Conservation (phyloP, 2,329 filamentous ascomycete species). For the Sordariomycetes sp. region DNA sequence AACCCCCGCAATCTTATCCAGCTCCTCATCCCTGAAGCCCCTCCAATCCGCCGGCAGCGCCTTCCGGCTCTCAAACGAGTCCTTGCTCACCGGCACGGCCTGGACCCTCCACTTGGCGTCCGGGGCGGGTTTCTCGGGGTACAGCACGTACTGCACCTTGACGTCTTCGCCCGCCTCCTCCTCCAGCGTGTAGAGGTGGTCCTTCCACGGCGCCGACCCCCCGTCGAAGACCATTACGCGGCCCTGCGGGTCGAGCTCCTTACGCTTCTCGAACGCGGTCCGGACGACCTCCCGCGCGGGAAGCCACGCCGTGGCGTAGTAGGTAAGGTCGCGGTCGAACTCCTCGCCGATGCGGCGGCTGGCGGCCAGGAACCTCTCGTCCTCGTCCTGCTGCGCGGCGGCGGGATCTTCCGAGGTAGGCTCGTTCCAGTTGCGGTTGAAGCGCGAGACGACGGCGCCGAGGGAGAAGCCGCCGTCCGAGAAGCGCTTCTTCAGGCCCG, state of each 20-base stretch:
- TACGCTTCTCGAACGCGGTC: conserved; percentile 57
- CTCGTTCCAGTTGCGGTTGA: conserved; percentile 76
- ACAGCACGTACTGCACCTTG: conserved; percentile 71
- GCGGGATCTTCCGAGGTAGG: conserved; percentile 33
- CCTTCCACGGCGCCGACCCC: conserved; percentile 84
- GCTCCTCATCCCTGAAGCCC: conserved; percentile 73
- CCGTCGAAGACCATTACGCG: conserved; percentile 68
- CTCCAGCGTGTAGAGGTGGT: conserved; percentile 86
- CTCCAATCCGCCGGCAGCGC: conserved; percentile 85
- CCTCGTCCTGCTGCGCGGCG: conserved; percentile 55
- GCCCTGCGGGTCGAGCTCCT: conserved; percentile 56
- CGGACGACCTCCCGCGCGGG: conserved; percentile 73
- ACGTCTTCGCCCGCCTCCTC: conserved; percentile 19
- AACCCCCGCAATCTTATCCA: conserved; percentile 59
- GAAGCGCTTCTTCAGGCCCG: conserved; percentile 71
- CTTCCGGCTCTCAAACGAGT: conserved; percentile 86
- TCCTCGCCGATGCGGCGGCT: conserved; percentile 78
- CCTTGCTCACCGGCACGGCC: conserved; percentile 71
- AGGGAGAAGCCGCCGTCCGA: conserved; percentile 72
- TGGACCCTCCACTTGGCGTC: conserved; percentile 88
- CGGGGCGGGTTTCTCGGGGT: conserved; percentile 66
- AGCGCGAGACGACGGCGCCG: conserved; percentile 66
- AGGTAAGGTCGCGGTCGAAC: conserved; percentile 69
- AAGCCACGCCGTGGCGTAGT: conserved; percentile 67
- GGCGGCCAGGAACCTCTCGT: conserved; percentile 64